Base-by-base conservation (phyloP, 371 early-diverging fungal species). In the Rhizomucor miehei region DNA sequence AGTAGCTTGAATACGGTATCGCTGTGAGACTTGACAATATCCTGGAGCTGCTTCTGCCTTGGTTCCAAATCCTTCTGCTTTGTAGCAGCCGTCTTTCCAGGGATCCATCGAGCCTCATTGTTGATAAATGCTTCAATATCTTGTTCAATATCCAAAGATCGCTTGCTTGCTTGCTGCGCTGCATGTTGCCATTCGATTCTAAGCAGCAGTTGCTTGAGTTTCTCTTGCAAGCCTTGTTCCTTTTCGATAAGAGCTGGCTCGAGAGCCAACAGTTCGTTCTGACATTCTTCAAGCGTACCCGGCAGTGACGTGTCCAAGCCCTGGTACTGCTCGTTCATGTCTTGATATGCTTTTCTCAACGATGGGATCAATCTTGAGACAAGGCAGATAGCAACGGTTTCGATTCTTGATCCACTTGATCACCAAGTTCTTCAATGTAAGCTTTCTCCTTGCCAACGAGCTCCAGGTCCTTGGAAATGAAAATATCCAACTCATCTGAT, bases 51-150 rank as follows among this genome's bases (percentile, higher is more conserved):
- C 19, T 37, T 4, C 17, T 34, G 20, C 5, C 21, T n/a, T 23
- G 19, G 0, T 24, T 24, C 17, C 24, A 48, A 29, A 13, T 40
- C 41, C 6, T 14, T 12, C 14, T 21, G 24, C 5, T 12, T 21
- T 12, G 19, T 41, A 12, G 48, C 38, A 6, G 29, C 29, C 29
- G 29, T 29, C 8, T 3, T 29, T 29, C 25, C 44, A 19, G 48
- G 19, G 24, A 58, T 47, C 67, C 71, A 71, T 19, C 71, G 54
- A 16, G 67, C 65, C 14, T 23, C 14, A 1, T 46, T 10, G 19
- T 52, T 41, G 29, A 67, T 67, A 45, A 62, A 59, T 0, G 23
- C 24, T 44, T 67, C 65, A 1, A 60, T 48, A 1, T 46, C 46
- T 23, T 46, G n/a, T 12, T 65, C 65, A 8, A 29, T 29, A 3